Base-by-base conservation (phyloP, 2,329 filamentous ascomycete species). In the Aspergillus sclerotialis region DNA sequence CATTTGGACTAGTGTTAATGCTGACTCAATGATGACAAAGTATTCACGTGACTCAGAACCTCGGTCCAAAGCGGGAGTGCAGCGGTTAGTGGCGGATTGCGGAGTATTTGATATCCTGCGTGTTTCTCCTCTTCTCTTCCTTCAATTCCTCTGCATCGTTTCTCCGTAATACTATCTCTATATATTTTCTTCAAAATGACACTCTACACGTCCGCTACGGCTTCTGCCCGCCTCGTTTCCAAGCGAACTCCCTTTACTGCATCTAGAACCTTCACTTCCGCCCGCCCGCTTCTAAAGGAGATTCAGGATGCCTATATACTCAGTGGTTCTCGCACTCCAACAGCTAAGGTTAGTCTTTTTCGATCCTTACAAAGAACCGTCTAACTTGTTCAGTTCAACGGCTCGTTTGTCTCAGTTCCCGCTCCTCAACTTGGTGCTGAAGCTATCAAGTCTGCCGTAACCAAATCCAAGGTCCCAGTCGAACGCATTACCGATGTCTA, bases 261-360 rank as follows among this genome's bases (percentile, higher is more conserved):
- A 48, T 54, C 72, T 28, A 58, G 72, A 37, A 64, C 71, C 38
- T 76, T 81, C 56, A 71, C 66, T 50, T 65, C 66, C 30, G 66
- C 72, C 36, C 56, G 67, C 33, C 53, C 63, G 13, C 53, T 56
- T 16, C 60, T 61, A 42, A 69, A 80, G 63, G 82, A 94, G 57
- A 75, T 94, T 35, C 81, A 84, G 55, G 88, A 95, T 61, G 90
- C 85, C 30, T 98, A 96, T 64, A 96, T 98, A 49, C 64, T 98
- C 43, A 89, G 87, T 55, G 92, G 84, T 8, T 77, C 89, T 11
- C 76, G 92, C 52, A 98, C 92, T 32, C 90, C 92, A 2, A 93
- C 86, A 12, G 84, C 80, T 47, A 93, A 92, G 70, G 89, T 92
- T 61, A 32, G 56, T 43, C 5, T 16, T 4, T 6, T 3, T 15